Percentiles rank a stretch among this genome's conserved stretches.
Evolutionary conservation across 805 yeast species (phyloP).

Genomic region (Kluyveromyces aestuarii): DNA sequence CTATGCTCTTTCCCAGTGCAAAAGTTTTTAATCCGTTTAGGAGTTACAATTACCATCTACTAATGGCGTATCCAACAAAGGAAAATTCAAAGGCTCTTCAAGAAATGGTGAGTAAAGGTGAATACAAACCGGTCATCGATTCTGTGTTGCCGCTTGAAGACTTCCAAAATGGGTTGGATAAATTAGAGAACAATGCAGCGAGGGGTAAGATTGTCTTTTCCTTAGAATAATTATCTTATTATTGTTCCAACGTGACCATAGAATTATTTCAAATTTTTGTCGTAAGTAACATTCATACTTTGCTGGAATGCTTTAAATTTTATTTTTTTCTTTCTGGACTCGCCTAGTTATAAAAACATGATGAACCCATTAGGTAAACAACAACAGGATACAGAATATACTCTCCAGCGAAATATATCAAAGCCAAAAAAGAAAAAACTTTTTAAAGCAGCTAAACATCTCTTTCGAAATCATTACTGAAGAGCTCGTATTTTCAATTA

Average conservation of each 20-base stretch:
- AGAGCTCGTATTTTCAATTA: not conserved
- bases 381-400: no score
- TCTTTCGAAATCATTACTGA: no score
- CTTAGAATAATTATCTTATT: constrained; percentile 4
- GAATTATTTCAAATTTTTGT: not conserved
- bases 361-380: no score
- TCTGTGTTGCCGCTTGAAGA: constrained; percentile 42
- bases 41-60: constrained; percentile 24
- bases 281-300: not conserved
- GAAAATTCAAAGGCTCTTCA: constrained; percentile 15
- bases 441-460: no score
- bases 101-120: constrained; percentile 17
- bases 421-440: no score
- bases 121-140: constrained; percentile 42
- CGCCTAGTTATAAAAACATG: no score
- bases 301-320: no score
- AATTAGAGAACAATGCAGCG: constrained; percentile 38
- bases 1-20: constrained; percentile 8
- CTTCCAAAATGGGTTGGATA: constrained; percentile 41
- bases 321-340: no score
- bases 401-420: no score
- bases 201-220: constrained; percentile 52
- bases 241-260: not conserved
- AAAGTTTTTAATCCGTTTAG: constrained; percentile 14
- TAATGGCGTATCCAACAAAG: constrained; percentile 5